Percentiles rank a stretch among this genome's conserved stretches.
Conservation (phyloP, 2,329 filamentous ascomycete species). For the Colletotrichum plurivorum region DNA sequence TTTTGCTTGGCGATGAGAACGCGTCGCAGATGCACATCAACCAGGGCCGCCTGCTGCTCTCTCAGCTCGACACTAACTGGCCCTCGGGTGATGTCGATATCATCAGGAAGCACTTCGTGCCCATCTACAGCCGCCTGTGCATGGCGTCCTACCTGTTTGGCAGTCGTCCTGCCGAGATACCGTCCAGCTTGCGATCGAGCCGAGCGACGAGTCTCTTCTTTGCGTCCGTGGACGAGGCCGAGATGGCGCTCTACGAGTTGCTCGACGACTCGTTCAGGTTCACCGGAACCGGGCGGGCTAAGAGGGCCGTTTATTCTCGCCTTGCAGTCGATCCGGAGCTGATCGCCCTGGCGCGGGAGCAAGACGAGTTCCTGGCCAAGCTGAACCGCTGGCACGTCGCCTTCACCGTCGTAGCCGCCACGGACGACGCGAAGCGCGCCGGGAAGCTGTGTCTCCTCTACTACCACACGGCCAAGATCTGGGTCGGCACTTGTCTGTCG, state of each 20-base stretch:
- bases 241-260: slow-evolving; percentile 52
- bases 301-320: slow-evolving; percentile 45
- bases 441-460: slow-evolving; percentile 54
- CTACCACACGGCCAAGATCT: slow-evolving; percentile 52
- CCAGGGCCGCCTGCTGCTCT: slow-evolving; percentile 59
- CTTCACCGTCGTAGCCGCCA: slow-evolving; percentile 48
- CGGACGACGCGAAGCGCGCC: slow-evolving; percentile 36
- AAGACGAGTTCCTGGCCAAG: slow-evolving; percentile 50
- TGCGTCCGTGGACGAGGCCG: slow-evolving; percentile 49
- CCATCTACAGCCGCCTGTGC: slow-evolving; percentile 60
- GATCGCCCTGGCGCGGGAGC: slow-evolving; percentile 47
- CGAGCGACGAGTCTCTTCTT: slow-evolving; percentile 49
- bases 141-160: slow-evolving; percentile 59
- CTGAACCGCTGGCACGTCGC: slow-evolving; percentile 49
- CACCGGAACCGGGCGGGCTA: slow-evolving; percentile 47
- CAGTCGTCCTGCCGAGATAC: slow-evolving; percentile 53
- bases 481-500: slow-evolving; percentile 50
- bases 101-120: slow-evolving; percentile 57
- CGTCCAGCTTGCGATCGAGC: slow-evolving; percentile 50
- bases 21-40: slow-evolving; percentile 61
- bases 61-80: slow-evolving; percentile 46
- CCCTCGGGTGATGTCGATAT: slow-evolving; percentile 50
- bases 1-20: slow-evolving; percentile 63
- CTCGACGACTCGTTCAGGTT: slow-evolving; percentile 58
- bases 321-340: slow-evolving; percentile 44